Evolutionary conservation across 2,329 filamentous ascomycete species (phyloP), one percentile per base, ranked within the genome.

Genomic region (Trichoderma harzianum): DNA sequence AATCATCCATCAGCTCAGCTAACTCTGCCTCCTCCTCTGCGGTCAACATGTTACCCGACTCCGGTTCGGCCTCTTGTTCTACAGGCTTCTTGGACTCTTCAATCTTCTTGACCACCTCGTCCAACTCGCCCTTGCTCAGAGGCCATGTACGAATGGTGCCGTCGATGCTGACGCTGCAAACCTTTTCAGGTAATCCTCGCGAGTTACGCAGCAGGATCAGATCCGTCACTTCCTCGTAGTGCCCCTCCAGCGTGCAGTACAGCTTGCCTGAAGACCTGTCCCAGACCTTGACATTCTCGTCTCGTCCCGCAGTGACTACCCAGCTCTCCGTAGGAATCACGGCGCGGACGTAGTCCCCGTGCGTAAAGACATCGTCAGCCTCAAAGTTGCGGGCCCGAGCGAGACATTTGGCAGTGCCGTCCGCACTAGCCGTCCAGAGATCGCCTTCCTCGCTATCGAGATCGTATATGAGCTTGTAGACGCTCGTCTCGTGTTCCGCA

Each of bases 241-340:
- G 96, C 0, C 96, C 96, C 47, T 89, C 87, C 73, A 95, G 90
- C 8, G 88, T 87, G 79, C 92, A 92, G 78, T 92, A 88, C 36
- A 97, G 84, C 79, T 91, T 90, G 5, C 93, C 93, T 10, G 89
- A 91, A 73, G 89, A 79, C 61, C 87, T 83, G 79, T 97, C 92
- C 95, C 95, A 99, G 10, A 98, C 88, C 76, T 97, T 92, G 72
- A 99, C 86, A 76, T 97, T 90, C 82, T 99, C 96, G 78, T 98
- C 94, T 75, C 96, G 87, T 71, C 96, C 97, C 2, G 92, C 95
- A 1, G 96, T 98, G 55, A 97, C 82, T 14, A 96, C 89, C 90
- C 93, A 95, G 24, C 90, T 88, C 5, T 92, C 91, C 1, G 89
- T 90, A 53, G 95, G 86, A 10, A 90, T 89, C 26, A 98, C 88